Evolutionary conservation across 2,329 filamentous ascomycete species (phyloP).

Genomic region (Neophaeococcomyces mojaviensis): DNA sequence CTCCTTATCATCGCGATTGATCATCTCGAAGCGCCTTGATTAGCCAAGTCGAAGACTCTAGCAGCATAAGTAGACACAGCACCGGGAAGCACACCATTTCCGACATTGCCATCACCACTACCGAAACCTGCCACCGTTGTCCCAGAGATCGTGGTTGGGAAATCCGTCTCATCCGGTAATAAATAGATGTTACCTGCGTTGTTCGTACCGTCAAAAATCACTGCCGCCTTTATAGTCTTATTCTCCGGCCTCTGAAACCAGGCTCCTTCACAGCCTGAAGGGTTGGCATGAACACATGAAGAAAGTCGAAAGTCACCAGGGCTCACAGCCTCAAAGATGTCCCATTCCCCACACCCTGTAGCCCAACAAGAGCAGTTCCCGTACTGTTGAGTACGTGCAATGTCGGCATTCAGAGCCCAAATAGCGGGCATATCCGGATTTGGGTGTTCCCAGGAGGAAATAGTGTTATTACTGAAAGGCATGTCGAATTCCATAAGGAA

Average conservation of each 20-base stretch:
- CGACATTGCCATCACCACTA: too few species aligned
- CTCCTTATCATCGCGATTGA: too few species aligned
- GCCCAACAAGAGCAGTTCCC: constrained; percentile 65
- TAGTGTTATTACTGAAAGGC: constrained; percentile 50
- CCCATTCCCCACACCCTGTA: constrained; percentile 64
- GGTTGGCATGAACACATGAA: constrained; percentile 57
- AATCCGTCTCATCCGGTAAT: constrained; percentile 14
- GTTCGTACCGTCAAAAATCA: constrained; percentile 44
- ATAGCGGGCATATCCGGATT: constrained; percentile 64
- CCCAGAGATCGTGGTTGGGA: constrained; percentile 14
- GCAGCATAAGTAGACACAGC: too few species aligned
- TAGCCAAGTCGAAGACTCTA: too few species aligned
- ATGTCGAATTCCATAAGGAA: constrained; percentile 70
- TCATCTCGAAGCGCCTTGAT: too few species aligned
- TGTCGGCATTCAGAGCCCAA: constrained; percentile 68
- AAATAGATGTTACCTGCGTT: constrained; percentile 17
- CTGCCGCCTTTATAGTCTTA: constrained; percentile 55
- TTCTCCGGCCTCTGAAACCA: constrained; percentile 62
- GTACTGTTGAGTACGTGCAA: constrained; percentile 65
- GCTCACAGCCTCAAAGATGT: constrained; percentile 65
- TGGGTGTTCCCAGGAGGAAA: constrained; percentile 27
- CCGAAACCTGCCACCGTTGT: constrained; percentile 11
- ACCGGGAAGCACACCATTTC: too few species aligned
- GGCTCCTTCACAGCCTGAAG: constrained; percentile 58
- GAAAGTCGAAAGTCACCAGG: constrained; percentile 60